Evolutionary conservation across 2,329 filamentous ascomycete species (phyloP).

Genomic region (Cladosporium sp.): DNA sequence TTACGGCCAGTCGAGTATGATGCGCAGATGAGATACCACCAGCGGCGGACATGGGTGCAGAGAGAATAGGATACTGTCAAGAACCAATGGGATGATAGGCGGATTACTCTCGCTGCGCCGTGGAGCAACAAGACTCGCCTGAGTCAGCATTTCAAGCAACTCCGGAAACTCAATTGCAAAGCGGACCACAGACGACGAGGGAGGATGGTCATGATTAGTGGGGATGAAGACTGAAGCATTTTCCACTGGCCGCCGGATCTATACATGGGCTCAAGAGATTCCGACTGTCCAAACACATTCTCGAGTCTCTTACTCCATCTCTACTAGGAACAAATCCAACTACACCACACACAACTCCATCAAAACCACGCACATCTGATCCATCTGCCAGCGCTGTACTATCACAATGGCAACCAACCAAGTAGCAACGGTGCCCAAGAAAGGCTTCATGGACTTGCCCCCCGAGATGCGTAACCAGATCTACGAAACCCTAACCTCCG

Average conservation of each 20-base stretch:
- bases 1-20: not conserved
- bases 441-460: not conserved
- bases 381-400: not conserved
- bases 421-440: not conserved
- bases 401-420: not conserved
- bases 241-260: not conserved
- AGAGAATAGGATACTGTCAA: not conserved
- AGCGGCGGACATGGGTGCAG: not conserved
- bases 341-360: not conserved
- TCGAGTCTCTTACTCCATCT: not conserved
- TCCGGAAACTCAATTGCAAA: not conserved
- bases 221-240: not conserved
- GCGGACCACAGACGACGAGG: not conserved
- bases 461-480: constrained; percentile 6
- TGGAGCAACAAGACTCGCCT: not conserved
- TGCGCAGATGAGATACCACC: not conserved
- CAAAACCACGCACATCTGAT: not conserved
- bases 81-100: not conserved
- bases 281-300: not conserved
- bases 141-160: not conserved
- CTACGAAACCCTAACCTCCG: not conserved
- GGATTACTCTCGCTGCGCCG: no score
- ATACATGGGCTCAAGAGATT: not conserved
- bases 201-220: not conserved
- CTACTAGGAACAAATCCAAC: no score